phyloP scores from a whole-genome alignment of 345 rosid genomes.

The Populus euphratica region DNA sequence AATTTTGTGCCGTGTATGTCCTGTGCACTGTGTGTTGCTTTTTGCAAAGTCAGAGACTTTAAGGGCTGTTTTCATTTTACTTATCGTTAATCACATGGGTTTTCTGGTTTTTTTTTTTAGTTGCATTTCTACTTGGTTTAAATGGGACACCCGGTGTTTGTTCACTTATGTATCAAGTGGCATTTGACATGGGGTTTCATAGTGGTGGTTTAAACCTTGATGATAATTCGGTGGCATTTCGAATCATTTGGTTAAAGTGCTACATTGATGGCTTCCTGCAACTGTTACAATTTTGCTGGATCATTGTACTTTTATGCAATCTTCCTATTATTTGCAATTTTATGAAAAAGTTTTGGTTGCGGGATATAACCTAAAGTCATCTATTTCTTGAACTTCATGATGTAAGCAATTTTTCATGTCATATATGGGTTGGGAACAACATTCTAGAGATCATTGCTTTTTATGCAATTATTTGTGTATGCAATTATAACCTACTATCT shows the following conservation, averaged over 20 bases:
- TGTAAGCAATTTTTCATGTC: background rate
- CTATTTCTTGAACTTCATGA: background rate
- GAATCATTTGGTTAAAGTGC: background rate
- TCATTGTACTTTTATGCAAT: background rate
- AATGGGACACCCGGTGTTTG: background rate
- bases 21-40: no score
- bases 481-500: background rate
- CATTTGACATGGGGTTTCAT: background rate
- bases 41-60: background rate
- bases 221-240: background rate
- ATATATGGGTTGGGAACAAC: background rate
- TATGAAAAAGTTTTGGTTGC: background rate
- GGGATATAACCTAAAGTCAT: background rate
- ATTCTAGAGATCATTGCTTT: background rate
- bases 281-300: background rate
- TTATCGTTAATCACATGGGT: conserved; percentile 1
- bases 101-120: background rate
- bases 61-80: background rate
- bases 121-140: background rate
- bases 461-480: background rate
- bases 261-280: background rate
- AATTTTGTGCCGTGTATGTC: background rate
- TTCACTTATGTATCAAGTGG: background rate
- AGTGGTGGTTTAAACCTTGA: background rate
- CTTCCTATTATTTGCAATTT: background rate